A percentile compares a stretch with the other conserved stretches of the same genome.
Conservation (phyloP, 257 asterid species). For the Voacanga thouarsii region DNA sequence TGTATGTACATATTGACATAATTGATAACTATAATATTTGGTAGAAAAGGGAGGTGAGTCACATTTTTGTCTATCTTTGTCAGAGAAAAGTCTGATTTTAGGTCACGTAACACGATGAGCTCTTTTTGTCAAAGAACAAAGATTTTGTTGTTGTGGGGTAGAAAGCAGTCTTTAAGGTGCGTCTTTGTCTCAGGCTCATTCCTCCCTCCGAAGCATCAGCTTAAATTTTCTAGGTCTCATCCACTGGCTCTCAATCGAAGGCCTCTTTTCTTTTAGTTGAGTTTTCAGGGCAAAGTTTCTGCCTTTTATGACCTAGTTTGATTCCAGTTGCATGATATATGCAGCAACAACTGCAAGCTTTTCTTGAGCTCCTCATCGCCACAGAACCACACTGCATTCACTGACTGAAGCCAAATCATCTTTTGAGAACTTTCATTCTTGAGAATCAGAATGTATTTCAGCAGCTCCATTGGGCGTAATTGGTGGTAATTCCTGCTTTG, state of each 20-base stretch:
- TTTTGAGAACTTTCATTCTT: slow-evolving; percentile 70
- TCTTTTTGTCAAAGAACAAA: slow-evolving; percentile 82
- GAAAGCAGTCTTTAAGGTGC: slow-evolving; percentile 78
- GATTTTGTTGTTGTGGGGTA: slow-evolving; percentile 85
- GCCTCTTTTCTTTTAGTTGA: slow-evolving; percentile 32
- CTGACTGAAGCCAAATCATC: slow-evolving; percentile 86
- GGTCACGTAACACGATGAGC: slow-evolving; percentile 88
- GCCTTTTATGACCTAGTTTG: slow-evolving; percentile 3
- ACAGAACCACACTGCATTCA: slow-evolving; percentile 89
- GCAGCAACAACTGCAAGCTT: slow-evolving; percentile 87
- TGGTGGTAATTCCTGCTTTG: slow-evolving; percentile 5
- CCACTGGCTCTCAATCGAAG: slow-evolving; percentile 87
- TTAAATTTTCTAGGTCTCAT: slow-evolving; percentile 75
- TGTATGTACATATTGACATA: slow-evolving; percentile 42
- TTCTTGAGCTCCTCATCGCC: slow-evolving; percentile 76
- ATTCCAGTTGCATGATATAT: slow-evolving; percentile 18
- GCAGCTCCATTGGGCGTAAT: slow-evolving; percentile 92
- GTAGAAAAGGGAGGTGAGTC: slow-evolving; percentile 4
- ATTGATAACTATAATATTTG: neutral
- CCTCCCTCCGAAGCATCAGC: slow-evolving; percentile 77
- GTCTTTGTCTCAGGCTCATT: slow-evolving; percentile 75
- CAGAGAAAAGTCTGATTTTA: slow-evolving; percentile 34
- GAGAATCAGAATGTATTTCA: slow-evolving; percentile 77
- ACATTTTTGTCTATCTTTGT: slow-evolving; percentile 27
- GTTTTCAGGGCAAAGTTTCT: slow-evolving; percentile 15